Evolutionary conservation across 345 rosid genomes (phyloP), one percentile per base, ranked within the genome.

Genomic region (Boechera divaricarpa): DNA sequence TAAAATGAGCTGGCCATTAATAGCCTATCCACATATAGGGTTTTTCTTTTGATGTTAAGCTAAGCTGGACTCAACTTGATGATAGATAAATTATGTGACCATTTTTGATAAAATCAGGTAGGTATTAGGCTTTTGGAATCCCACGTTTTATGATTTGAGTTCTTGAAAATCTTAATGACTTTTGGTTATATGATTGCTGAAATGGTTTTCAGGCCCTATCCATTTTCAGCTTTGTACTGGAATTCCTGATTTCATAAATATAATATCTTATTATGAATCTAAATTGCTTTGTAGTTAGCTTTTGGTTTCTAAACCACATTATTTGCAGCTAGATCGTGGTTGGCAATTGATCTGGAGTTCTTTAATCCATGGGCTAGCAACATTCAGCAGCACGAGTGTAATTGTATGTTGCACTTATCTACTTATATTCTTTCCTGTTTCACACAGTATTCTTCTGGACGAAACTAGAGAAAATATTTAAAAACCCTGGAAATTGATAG

Each of bases 281-380:
- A 26, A n/a, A 65, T 72, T 63, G 55, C 69, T 59, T 69, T 28
- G 63, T 56, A 21, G 48, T 57, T 72, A 49, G 41, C 69, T 58
- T 78, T 51, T 72, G 39, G 63, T 66, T 45, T 72, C 63, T 58
- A 65, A 70, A 64, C 60, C 11, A 3, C n/a, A 36, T 72, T 78
- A 48, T 72, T 78, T 87, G 85, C 91, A 91, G 98, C 74, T 85
- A 63, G 78, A 81, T 70, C 69, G 70, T 57, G 89, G 92, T 71
- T 92, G 97, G 98, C 91, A 88, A 47, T 77, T 80, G 71, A 83
- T 92, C 73, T 94, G 98, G 98, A 85, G 79, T 77, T 80, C 81
- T 80, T 71, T 88, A 66, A 76, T 92, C 82, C 98, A 89, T 45
- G 93, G 90, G 62, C 79, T 94, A 69, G 95, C 95, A 31, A 77